These are phyloP conservation scores for Fusarium oligoseptatum DNA, from an alignment of 2,329 filamentous ascomycete species.

Conservation along the genomic window DNA sequence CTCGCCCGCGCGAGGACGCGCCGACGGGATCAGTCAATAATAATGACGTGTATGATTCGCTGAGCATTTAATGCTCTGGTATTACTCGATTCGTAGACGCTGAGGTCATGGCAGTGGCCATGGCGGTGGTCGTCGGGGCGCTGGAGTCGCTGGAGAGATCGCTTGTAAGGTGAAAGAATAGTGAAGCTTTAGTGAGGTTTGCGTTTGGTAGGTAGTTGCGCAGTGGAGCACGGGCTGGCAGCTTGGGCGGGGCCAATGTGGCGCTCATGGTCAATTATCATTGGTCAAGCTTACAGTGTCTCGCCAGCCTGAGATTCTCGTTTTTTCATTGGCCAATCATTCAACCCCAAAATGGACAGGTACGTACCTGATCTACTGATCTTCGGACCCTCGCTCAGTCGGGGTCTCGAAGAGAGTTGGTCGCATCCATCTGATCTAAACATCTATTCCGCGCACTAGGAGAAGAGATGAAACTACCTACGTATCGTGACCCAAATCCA, in stretches of 20 bases:
- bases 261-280: neutral
- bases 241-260: slow-evolving; percentile 6
- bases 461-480: neutral
- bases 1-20: slow-evolving; percentile 13
- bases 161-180: slow-evolving; percentile 19
- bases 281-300: slow-evolving; percentile 1
- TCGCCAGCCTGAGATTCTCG: neutral
- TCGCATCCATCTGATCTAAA: neutral
- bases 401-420: neutral
- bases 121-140: slow-evolving; percentile 1
- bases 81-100: neutral
- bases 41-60: neutral
- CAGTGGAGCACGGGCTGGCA: slow-evolving; percentile 5
- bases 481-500: neutral
- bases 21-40: slow-evolving; percentile 6
- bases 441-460: neutral
- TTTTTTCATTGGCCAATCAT: slow-evolving; percentile 7
- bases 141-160: slow-evolving; percentile 13
- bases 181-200: slow-evolving; percentile 18
- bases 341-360: neutral
- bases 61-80: neutral
- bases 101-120: slow-evolving; percentile 27
- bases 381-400: neutral
- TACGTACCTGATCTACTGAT: slow-evolving; percentile 2
- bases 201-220: slow-evolving; percentile 12